Evolutionary conservation across 1,284 basidiomycete species (phyloP).

Genomic region (Marasmius oreades): DNA sequence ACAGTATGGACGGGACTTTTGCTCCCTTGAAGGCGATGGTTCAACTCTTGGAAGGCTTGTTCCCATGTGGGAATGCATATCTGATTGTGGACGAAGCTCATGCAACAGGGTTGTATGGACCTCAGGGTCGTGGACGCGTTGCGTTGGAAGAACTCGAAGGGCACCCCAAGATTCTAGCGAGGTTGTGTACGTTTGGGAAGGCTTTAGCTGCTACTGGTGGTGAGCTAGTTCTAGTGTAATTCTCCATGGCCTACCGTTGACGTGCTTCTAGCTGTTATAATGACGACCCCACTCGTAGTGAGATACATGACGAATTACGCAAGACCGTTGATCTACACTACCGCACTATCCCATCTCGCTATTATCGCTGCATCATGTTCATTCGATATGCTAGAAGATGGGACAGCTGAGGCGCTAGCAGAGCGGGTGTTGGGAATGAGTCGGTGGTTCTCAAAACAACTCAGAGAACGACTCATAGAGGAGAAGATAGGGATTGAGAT

Average conservation of each 20-base stretch:
- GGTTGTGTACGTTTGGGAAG: slow-evolving; percentile 58
- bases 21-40: slow-evolving; percentile 72
- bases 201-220: slow-evolving; percentile 71
- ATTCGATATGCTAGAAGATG: slow-evolving; percentile 74
- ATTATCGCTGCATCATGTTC: slow-evolving; percentile 74
- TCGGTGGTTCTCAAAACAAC: neutral
- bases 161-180: slow-evolving; percentile 51
- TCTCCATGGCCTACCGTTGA: slow-evolving; percentile 8
- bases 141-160: slow-evolving; percentile 58
- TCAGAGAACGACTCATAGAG: neutral
- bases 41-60: slow-evolving; percentile 50
- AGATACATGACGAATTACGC: slow-evolving; percentile 94
- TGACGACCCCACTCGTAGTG: slow-evolving; percentile 70
- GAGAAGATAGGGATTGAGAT: neutral
- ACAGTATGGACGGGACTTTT: slow-evolving; percentile 95
- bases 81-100: slow-evolving; percentile 91
- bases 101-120: slow-evolving; percentile 78
- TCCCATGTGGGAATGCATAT: slow-evolving; percentile 62
- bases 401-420: slow-evolving; percentile 47
- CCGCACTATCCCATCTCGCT: slow-evolving; percentile 72
- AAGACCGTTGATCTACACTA: slow-evolving; percentile 87
- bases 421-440: neutral
- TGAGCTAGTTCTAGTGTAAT: slow-evolving; percentile 23
- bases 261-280: slow-evolving; percentile 62
- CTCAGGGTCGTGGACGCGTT: slow-evolving; percentile 73